Evolutionary conservation across 306 rosid species (phyloP).

Genomic region (Argentina anserina): DNA sequence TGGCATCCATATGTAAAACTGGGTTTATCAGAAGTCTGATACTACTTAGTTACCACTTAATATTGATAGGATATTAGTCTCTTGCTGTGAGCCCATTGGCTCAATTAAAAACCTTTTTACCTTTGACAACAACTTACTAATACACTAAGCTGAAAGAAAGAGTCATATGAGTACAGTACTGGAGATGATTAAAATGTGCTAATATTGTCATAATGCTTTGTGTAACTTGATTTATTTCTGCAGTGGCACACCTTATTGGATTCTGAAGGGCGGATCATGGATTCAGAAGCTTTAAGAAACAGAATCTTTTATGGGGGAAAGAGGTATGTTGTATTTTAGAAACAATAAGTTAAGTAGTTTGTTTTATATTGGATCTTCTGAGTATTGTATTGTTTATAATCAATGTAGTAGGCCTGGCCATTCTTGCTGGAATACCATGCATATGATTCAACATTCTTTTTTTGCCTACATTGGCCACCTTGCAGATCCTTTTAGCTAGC

Average conservation of each 20-base stretch:
- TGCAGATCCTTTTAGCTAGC: not conserved
- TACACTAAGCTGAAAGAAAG: not conserved
- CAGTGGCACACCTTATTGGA: conserved; percentile 87
- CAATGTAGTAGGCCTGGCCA: conserved; percentile 76
- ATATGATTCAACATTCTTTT: conserved; percentile 56
- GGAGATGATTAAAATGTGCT: conserved; percentile 15
- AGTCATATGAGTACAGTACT: not conserved
- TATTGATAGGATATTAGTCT: not conserved
- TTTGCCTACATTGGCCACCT: not conserved
- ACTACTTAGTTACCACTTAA: not conserved
- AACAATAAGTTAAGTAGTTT: conserved; percentile 8
- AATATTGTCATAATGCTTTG: conserved; percentile 18
- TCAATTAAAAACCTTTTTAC: not conserved
- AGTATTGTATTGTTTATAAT: conserved; percentile 17
- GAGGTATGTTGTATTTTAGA: conserved; percentile 44
- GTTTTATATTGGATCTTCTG: conserved; percentile 29
- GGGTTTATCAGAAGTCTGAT: too few species aligned
- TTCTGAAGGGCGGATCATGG: conserved; percentile 77
- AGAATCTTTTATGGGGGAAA: conserved; percentile 96
- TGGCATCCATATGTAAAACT: too few species aligned
- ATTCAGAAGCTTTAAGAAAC: conserved; percentile 71
- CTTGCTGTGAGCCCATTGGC: not conserved
- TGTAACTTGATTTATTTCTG: conserved; percentile 22
- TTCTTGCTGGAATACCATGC: conserved; percentile 80
- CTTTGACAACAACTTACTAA: not conserved